phyloP scores from a whole-genome alignment of 2,329 filamentous ascomycete species.

The Penicillium sp. region DNA sequence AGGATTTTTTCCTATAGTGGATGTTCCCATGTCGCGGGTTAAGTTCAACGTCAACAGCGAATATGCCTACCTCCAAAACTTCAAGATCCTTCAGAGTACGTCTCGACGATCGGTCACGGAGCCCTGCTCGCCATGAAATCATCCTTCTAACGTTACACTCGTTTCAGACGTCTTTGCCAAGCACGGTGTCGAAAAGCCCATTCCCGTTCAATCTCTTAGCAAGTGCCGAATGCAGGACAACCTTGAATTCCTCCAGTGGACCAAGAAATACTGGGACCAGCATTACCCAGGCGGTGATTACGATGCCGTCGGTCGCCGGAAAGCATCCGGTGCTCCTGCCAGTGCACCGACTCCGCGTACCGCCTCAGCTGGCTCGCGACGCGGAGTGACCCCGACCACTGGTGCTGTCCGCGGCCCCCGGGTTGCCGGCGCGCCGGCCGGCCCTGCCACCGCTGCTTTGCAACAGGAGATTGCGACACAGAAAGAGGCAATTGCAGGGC shows the following conservation, averaged over 20 bases:
- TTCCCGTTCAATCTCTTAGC: slow-evolving; percentile 80
- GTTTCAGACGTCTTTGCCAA: slow-evolving; percentile 68
- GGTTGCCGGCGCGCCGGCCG: slow-evolving; percentile 45
- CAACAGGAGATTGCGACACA: slow-evolving; percentile 80
- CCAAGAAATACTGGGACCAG: slow-evolving; percentile 95
- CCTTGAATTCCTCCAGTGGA: slow-evolving; percentile 96
- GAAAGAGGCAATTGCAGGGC: slow-evolving; percentile 89
- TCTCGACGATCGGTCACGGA: background rate
- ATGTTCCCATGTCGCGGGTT: slow-evolving; percentile 90
- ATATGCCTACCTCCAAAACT: slow-evolving; percentile 97
- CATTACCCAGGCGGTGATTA: slow-evolving; percentile 97
- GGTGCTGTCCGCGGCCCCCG: slow-evolving; percentile 43
- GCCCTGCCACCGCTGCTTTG: slow-evolving; percentile 62
- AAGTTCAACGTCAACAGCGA: slow-evolving; percentile 98
- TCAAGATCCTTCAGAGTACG: slow-evolving; percentile 94
- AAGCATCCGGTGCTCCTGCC: slow-evolving; percentile 61
- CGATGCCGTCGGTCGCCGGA: slow-evolving; percentile 79
- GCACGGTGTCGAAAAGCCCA: slow-evolving; percentile 81
- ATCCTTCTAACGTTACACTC: slow-evolving; percentile 8
- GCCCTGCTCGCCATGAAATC: background rate
- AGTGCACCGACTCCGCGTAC: slow-evolving; percentile 40
- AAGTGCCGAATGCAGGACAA: slow-evolving; percentile 99
- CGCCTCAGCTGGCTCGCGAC: slow-evolving; percentile 45
- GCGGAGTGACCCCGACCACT: slow-evolving; percentile 60
- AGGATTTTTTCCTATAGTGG: slow-evolving; percentile 47